Evolutionary conservation across 1,139 yeast species (phyloP).

Genomic region (Kodamaea sp.): DNA sequence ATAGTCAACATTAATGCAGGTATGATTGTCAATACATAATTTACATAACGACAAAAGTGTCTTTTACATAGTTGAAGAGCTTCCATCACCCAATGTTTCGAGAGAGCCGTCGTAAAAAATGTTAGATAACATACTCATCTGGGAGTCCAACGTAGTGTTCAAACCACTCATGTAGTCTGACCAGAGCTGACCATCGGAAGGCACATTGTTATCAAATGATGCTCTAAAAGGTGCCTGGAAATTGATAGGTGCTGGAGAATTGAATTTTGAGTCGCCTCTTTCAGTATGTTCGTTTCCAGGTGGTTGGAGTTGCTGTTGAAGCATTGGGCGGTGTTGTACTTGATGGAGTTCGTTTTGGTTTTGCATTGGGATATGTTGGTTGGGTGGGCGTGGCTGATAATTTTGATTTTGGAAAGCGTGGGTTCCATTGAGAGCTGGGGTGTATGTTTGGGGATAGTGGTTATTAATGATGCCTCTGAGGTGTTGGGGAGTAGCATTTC

Average conservation of each 20-base stretch:
- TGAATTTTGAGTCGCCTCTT: background rate
- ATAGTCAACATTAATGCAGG: conserved; percentile 2
- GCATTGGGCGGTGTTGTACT: background rate
- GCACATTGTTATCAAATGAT: no score
- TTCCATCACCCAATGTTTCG: background rate
- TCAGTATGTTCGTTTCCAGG: background rate
- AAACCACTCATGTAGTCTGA: conserved; percentile 6
- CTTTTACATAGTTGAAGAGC: background rate
- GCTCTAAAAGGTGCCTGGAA: no score
- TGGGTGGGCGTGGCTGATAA: background rate
- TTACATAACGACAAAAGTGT: background rate
- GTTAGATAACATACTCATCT: conserved; percentile 3
- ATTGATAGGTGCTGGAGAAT: background rate
- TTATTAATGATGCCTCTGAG: no score
- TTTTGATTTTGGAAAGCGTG: no score
- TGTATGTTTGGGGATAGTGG: no score
- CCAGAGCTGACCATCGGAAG: conserved; percentile 5
- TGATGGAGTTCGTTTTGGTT: background rate
- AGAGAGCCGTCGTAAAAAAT: background rate
- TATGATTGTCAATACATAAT: conserved; percentile 1
- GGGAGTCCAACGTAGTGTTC: conserved; percentile 5
- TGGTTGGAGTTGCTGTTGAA: background rate
- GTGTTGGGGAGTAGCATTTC: no score
- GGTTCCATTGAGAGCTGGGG: no score
- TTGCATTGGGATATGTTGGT: background rate